phyloP scores from a whole-genome alignment of 768 basidiomycete species.

The Lactarius trivialis region DNA sequence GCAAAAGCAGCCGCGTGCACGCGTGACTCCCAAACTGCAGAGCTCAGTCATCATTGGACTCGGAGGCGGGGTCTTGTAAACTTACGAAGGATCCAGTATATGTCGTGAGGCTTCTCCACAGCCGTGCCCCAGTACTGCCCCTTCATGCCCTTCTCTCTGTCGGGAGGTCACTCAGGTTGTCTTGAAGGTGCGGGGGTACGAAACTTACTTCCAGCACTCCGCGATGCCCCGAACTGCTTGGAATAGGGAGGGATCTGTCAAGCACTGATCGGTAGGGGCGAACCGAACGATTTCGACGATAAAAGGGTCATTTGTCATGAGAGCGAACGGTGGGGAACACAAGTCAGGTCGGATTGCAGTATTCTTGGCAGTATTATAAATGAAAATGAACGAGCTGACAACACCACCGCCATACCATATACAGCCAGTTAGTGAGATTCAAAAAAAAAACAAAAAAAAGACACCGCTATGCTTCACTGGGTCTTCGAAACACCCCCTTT shows the following conservation, averaged over 20 bases:
- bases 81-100: too few species aligned
- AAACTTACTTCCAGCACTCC: slow-evolving; percentile 8
- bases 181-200: not conserved
- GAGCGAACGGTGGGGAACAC: too few species aligned
- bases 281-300: slow-evolving; percentile 8
- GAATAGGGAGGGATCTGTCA: slow-evolving; percentile 2
- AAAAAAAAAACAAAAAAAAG: too few species aligned
- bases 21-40: slow-evolving; percentile 6
- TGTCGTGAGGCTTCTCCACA: not conserved
- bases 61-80: not conserved
- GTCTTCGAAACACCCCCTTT: too few species aligned
- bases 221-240: not conserved
- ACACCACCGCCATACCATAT: too few species aligned
- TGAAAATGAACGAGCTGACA: too few species aligned
- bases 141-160: too few species aligned
- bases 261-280: not conserved
- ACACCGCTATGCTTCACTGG: too few species aligned
- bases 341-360: too few species aligned
- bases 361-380: too few species aligned
- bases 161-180: not conserved
- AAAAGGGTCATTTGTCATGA: not conserved
- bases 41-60: not conserved
- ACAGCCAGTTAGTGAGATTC: too few species aligned
- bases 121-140: slow-evolving; percentile 12
- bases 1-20: too few species aligned